Conservation (phyloP, 1,139 yeast species). For the Trichomonascaceae sp. region DNA sequence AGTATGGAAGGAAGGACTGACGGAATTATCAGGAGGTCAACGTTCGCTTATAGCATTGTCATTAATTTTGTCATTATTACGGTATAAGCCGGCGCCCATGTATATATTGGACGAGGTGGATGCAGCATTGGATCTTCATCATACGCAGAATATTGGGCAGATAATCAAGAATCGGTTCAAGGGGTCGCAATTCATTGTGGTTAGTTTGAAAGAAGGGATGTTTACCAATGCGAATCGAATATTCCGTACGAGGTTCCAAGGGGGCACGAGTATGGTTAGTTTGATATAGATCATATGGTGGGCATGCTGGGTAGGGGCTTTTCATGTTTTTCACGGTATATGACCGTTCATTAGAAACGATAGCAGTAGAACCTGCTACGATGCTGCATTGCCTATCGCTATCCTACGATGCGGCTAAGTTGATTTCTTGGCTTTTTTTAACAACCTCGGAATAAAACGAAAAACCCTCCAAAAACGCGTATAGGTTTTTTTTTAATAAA, state of each 20-base stretch:
- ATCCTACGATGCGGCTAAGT: no score
- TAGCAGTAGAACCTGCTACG: no score
- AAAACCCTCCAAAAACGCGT: no score
- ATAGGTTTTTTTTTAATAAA: no score
- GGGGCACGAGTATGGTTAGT: constrained; percentile 85
- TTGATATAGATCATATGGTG: no score
- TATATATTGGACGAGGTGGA: constrained; percentile 95
- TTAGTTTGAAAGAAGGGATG: constrained; percentile 96
- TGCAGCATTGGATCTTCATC: constrained; percentile 95
- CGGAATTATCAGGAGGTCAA: constrained; percentile 96
- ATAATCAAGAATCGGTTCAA: constrained; percentile 89
- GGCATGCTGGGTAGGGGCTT: no score
- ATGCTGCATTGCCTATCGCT: no score
- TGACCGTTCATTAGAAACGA: no score
- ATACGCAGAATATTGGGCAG: constrained; percentile 96
- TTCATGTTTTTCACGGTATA: no score
- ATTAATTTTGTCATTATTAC: constrained; percentile 80
- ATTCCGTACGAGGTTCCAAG: constrained; percentile 89
- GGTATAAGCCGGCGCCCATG: constrained; percentile 98
- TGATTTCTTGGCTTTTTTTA: no score
- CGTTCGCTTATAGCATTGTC: constrained; percentile 89
- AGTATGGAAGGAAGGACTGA: constrained; percentile 94
- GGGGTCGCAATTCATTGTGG: constrained; percentile 95
- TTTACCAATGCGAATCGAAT: constrained; percentile 94
- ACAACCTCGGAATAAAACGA: no score